phyloP scores from a whole-genome alignment of 2,329 filamentous ascomycete species.

The Venturiaceae sp. region DNA sequence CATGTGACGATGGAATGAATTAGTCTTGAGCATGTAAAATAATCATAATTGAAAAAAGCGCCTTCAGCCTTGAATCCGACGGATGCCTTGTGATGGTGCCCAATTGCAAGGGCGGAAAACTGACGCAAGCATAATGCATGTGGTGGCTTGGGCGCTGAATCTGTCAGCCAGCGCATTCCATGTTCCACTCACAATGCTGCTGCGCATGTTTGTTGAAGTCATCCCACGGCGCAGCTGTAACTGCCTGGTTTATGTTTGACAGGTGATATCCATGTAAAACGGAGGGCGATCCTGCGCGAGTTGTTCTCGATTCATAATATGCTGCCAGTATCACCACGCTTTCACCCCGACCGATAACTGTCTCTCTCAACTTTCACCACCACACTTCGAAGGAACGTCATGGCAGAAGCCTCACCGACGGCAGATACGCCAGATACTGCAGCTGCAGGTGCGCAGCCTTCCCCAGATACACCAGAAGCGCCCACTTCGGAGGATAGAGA shows the following conservation, averaged over 20 bases:
- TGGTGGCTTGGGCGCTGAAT: too few relatives aligned
- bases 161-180: neutral
- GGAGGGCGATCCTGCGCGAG: neutral
- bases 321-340: neutral
- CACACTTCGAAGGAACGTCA: neutral
- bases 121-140: neutral
- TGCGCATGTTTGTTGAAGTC: too few relatives aligned
- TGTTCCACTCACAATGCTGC: neutral
- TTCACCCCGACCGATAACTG: neutral
- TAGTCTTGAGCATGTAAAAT: neutral
- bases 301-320: neutral
- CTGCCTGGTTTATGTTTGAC: neutral
- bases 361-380: neutral
- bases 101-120: neutral
- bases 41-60: neutral
- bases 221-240: neutral
- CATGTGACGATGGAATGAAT: neutral
- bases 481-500: slow-evolving; percentile 17
- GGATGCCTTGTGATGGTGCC: too few relatives aligned
- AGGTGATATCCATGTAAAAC: neutral
- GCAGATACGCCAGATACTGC: neutral
- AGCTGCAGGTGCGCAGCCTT: neutral
- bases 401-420: neutral
- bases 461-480: neutral
- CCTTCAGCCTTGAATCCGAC: neutral